Conservation (phyloP, 495 filamentous ascomycete species). For the Neurospora hispaniola region DNA sequence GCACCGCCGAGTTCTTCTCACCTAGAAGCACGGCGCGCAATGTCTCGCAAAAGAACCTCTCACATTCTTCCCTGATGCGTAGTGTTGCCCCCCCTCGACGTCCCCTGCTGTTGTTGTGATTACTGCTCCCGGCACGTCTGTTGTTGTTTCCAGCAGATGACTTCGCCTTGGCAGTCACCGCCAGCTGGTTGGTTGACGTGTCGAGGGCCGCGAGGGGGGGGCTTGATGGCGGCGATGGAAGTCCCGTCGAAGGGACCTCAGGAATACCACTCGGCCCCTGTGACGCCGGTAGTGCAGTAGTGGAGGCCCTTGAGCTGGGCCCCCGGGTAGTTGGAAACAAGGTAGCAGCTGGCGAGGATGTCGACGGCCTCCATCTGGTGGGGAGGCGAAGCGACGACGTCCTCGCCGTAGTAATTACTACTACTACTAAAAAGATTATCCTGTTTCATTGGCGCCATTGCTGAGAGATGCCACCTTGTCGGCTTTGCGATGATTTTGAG, state of each 20-base stretch:
- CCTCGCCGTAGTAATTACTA: slow-evolving; percentile 60
- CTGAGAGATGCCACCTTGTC: slow-evolving; percentile 29
- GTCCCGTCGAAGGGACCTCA: slow-evolving; percentile 79
- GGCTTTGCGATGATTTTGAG: background rate
- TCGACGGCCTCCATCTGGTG: slow-evolving; percentile 27
- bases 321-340: slow-evolving; percentile 39
- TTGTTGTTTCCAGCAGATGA: slow-evolving; percentile 20
- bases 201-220: slow-evolving; percentile 63
- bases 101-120: slow-evolving; percentile 27
- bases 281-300: slow-evolving; percentile 70
- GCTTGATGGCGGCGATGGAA: slow-evolving; percentile 66
- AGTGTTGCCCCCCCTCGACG: slow-evolving; percentile 84
- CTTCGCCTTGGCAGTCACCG: slow-evolving; percentile 43
- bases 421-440: slow-evolving; percentile 51
- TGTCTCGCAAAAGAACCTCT: slow-evolving; percentile 98
- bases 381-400: slow-evolving; percentile 30
- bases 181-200: slow-evolving; percentile 48
- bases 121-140: slow-evolving; percentile 11
- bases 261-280: slow-evolving; percentile 93
- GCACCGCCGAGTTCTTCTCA: slow-evolving; percentile 69
- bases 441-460: slow-evolving; percentile 53
- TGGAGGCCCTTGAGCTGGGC: slow-evolving; percentile 63
- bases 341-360: slow-evolving; percentile 80
- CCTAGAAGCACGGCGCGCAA: slow-evolving; percentile 86
- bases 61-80: slow-evolving; percentile 97